These are phyloP conservation scores for Pseudogymnoascus sp. DNA, from an alignment of 2,329 filamentous ascomycete genomes.

Conservation along the genomic window DNA sequence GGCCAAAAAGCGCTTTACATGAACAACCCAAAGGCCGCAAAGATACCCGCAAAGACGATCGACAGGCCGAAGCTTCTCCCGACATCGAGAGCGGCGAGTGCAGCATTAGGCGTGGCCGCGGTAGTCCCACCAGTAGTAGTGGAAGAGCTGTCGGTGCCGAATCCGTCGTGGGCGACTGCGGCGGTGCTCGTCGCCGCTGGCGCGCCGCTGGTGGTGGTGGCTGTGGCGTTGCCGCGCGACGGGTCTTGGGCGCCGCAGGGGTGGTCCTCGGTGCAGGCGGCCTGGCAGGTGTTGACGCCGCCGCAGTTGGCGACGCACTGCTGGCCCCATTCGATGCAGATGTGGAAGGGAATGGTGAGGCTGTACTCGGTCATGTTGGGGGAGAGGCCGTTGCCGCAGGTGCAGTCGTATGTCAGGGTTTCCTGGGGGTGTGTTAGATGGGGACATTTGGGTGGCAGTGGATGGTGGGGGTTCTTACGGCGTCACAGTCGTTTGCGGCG, in stretches of 20 bases:
- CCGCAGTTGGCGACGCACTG: slow-evolving; percentile 57
- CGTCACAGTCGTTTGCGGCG: slow-evolving; percentile 56
- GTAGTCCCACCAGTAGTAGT: slow-evolving; percentile 10
- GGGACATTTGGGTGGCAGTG: not conserved
- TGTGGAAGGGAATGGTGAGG: slow-evolving; percentile 68
- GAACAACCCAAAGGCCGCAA: slow-evolving; percentile 48
- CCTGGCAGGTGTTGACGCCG: slow-evolving; percentile 48
- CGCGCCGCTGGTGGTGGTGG: slow-evolving; percentile 36
- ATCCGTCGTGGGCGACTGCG: slow-evolving; percentile 34
- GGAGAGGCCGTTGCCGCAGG: slow-evolving; percentile 56
- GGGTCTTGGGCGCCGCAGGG: slow-evolving; percentile 66
- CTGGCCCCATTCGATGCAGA: slow-evolving; percentile 62
- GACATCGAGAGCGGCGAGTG: slow-evolving; percentile 37
- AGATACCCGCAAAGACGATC: slow-evolving; percentile 44
- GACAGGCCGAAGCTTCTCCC: slow-evolving; percentile 48
- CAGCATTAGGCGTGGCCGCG: slow-evolving; percentile 19
- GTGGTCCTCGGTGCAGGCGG: slow-evolving; percentile 53
- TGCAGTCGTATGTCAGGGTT: slow-evolving; percentile 59
- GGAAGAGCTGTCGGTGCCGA: slow-evolving; percentile 29
- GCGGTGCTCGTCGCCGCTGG: slow-evolving; percentile 31
- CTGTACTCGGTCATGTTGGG: slow-evolving; percentile 73
- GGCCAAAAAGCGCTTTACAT: slow-evolving; percentile 29
- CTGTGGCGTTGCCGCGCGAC: slow-evolving; percentile 47
- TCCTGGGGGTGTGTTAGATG: slow-evolving; percentile 30
- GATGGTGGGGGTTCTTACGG: slow-evolving; percentile 37